Percentiles rank a stretch among this genome's conserved stretches.
phyloP scores from a whole-genome alignment of 176 grass and related monocot species.

The Puya raimondii region DNA sequence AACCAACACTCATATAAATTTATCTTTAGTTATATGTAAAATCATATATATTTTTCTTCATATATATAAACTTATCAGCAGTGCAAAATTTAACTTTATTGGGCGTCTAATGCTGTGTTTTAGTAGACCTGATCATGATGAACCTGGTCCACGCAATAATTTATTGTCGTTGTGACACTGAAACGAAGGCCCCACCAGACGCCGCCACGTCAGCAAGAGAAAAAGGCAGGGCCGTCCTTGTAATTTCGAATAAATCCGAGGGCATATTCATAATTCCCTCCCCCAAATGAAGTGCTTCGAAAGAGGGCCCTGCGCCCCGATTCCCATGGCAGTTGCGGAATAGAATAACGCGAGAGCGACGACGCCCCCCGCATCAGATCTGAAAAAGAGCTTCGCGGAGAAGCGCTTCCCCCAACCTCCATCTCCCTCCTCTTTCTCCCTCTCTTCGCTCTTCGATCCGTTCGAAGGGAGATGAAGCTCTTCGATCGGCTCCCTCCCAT shows the following conservation, averaged over 20 bases:
- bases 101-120: too few species aligned
- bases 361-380: conserved; percentile 29
- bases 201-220: too few species aligned
- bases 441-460: conserved; percentile 4
- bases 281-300: not conserved
- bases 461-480: conserved; percentile 55
- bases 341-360: conserved; percentile 7
- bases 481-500: conserved; percentile 75
- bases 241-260: conserved; percentile 15
- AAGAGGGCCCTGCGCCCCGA: not conserved
- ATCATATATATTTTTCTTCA: too few species aligned
- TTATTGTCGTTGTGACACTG: too few species aligned
- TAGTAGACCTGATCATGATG: too few species aligned
- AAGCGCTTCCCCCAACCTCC: conserved; percentile 7
- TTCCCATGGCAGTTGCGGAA: conserved; percentile 33
- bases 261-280: not conserved
- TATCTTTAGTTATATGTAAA: too few species aligned
- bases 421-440: not conserved
- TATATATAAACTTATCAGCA: too few species aligned
- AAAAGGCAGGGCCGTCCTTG: not conserved
- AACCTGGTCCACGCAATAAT: too few species aligned
- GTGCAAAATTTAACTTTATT: too few species aligned
- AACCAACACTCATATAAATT: too few species aligned
- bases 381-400: conserved; percentile 3
- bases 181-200: too few species aligned